These are phyloP conservation scores for Trichomonascus vanleenenianus DNA, from an alignment of 805 yeast genomes.

Conservation along the genomic window DNA sequence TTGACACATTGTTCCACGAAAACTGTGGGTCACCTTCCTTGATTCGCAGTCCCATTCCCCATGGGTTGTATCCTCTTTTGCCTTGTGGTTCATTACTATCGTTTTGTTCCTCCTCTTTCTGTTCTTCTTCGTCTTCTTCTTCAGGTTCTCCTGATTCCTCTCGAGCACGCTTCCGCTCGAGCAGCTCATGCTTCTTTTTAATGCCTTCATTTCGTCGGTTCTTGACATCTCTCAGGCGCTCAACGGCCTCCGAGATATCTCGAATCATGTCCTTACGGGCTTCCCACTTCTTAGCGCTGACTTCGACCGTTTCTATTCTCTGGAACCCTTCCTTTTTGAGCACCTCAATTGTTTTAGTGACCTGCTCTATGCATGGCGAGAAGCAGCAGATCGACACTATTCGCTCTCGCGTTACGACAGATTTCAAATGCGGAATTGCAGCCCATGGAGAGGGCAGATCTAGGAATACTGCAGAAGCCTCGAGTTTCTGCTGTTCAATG, in stretches of 20 bases:
- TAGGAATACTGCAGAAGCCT: constrained; percentile 71
- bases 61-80: constrained; percentile 65
- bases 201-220: constrained; percentile 50
- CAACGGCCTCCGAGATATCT: constrained; percentile 70
- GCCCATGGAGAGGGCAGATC: constrained; percentile 97
- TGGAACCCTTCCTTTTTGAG: constrained; percentile 75
- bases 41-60: constrained; percentile 81
- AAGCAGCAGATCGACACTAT: constrained; percentile 82
- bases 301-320: constrained; percentile 85
- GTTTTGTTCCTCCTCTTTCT: constrained; percentile 14
- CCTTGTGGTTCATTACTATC: constrained; percentile 7
- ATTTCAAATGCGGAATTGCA: constrained; percentile 69
- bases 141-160: constrained; percentile 18
- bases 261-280: constrained; percentile 84
- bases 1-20: constrained; percentile 80
- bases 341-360: constrained; percentile 72
- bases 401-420: constrained; percentile 46
- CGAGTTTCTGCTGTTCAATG: constrained; percentile 34
- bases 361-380: constrained; percentile 97
- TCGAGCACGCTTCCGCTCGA: constrained; percentile 22
- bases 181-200: constrained; percentile 23
- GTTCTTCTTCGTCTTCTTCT: constrained; percentile 20
- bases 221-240: constrained; percentile 72
- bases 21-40: constrained; percentile 79
- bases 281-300: constrained; percentile 79